Base-by-base conservation (phyloP, 139 green algal species). In the Volvox africanus region DNA sequence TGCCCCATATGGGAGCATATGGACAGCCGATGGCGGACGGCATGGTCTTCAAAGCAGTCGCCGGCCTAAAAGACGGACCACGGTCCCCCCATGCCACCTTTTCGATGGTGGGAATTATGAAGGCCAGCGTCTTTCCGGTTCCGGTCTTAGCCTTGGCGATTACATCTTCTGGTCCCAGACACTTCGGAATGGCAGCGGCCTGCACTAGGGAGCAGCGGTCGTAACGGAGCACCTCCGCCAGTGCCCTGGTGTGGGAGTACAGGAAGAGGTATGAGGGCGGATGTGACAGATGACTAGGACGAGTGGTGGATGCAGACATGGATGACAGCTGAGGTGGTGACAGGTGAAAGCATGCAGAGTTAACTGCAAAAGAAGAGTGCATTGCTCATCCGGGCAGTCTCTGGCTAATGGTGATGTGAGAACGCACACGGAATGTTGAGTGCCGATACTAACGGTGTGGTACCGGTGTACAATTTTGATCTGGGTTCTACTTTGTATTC, bases 81-180 rank as follows among this genome's bases (percentile, higher is more conserved):
- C 44, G 44, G 9, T 9, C 44, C 44, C 44, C 44, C 44, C 44
- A 55, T 55, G 44, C 9, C 65, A 94, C 86, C 69, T 86, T 91
- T 62, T 95, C 93, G 21, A 98, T 94, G 1, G 93, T 93, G 0
- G 97, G 97, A 16, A 98, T 95, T 13, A 97, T 86, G 84, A 98
- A 98, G 0, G 86, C 97, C 71, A 98, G 91, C 1, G 97, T 98
- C 90, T 98, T 98, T 33, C 93, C 93, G 3, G 96, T 98, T 83
- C 97, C 97, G 1, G 97, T 99, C 82, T 97, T 98, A 65, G 97
- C 97, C 87, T 97, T 98, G 37, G 93, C 95, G 67, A 98, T 92
- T 2, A 98, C 91, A 82, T 99, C 97, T 0, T 76, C 69, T 0
- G 79, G 83, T 0, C 77, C 30, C 78, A 95, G 80, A 88, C 93